Base-by-base conservation (phyloP, 495 filamentous ascomycete species). In the Hypoxylon lienhwacheense region DNA sequence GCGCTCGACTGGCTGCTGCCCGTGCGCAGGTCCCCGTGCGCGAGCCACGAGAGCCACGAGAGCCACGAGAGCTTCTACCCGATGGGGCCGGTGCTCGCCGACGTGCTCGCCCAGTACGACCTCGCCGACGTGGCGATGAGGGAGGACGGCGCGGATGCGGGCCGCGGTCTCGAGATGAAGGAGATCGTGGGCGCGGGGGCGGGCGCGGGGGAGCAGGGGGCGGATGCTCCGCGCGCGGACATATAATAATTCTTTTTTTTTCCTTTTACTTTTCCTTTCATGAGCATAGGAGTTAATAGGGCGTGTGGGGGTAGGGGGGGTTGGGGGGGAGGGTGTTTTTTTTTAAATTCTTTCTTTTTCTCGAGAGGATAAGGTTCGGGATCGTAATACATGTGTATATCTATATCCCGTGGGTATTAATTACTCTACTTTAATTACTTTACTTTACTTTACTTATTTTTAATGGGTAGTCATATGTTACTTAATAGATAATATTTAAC, bases 1-100 rank as follows among this genome's bases (percentile, higher is more conserved):
- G 47, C 81, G 7, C 53, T 78, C 33, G 89, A 93, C 54, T 92
- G 87, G 86, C 66, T 92, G 24, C 70, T 95, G 10, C 88, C 88
- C 4, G 61, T 91, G 35, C 82, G 76, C 45, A 70, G 73, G 20
- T 85, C 84, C 12, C 89, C 89, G 0, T 89, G 84, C 49, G 55
- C 64, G 14, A 70, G 53, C 22, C 73, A 77, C 53, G 79, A 81
- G 36, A 69, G 53, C 22, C 73, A 77, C 53, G 79, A 81, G 36
- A 69, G 66, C 36, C 59, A 60, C 25, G 71, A 76, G 39, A 75
- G 77, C 57, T 71, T 78, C 24, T 82, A 76, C 58, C 62, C 67
- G 15, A 59, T 80, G 64, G 78, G 78, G 4, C 70, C 68, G 1
- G 42, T 71, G 17, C 64, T 77, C 7, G 60, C 68, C 2, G 42